Evolutionary conservation across 177 flowering plant species (phyloP).

Genomic region (Telopea speciosissima): DNA sequence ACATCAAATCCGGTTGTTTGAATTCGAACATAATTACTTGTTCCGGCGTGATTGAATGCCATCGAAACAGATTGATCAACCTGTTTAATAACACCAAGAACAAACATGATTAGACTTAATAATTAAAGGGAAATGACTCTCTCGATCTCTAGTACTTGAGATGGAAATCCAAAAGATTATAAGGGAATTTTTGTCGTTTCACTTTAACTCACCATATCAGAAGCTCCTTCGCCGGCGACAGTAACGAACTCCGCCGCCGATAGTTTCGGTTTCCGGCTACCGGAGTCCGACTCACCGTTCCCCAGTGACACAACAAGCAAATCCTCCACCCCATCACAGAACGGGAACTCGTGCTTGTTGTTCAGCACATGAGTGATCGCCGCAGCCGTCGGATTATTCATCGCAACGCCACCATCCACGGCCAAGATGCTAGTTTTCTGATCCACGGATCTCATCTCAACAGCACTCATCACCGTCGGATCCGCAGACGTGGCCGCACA

Average conservation of each 20-base stretch:
- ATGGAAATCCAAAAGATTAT: background rate
- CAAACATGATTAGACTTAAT: background rate
- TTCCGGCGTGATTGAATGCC: conserved; percentile 49
- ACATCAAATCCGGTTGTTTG: conserved; percentile 30
- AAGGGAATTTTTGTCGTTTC: background rate
- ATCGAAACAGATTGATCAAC: conserved; percentile 76
- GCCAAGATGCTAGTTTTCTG: conserved; percentile 18
- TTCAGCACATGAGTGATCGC: conserved; percentile 57
- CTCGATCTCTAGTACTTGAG: background rate
- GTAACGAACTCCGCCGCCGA: conserved; percentile 23
- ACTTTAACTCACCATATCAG: conserved; percentile 45
- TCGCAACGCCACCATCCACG: conserved; percentile 20
- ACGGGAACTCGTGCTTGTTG: conserved; percentile 57
- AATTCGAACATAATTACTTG: conserved; percentile 56
- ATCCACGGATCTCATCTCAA: conserved; percentile 49
- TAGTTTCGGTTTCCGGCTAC: conserved; percentile 6
- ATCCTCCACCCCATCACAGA: conserved; percentile 55
- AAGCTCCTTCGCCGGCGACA: conserved; percentile 61
- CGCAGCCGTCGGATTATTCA: conserved; percentile 59
- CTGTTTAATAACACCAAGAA: conserved; percentile 14
- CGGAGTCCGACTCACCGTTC: conserved; percentile 41
- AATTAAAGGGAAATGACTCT: too few relatives aligned
- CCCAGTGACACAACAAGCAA: conserved; percentile 65
- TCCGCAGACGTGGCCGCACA: conserved; percentile 56
- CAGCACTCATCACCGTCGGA: conserved; percentile 25